phyloP scores from a whole-genome alignment of 2,329 filamentous ascomycete species.

The Rasamsonia emersonii region DNA sequence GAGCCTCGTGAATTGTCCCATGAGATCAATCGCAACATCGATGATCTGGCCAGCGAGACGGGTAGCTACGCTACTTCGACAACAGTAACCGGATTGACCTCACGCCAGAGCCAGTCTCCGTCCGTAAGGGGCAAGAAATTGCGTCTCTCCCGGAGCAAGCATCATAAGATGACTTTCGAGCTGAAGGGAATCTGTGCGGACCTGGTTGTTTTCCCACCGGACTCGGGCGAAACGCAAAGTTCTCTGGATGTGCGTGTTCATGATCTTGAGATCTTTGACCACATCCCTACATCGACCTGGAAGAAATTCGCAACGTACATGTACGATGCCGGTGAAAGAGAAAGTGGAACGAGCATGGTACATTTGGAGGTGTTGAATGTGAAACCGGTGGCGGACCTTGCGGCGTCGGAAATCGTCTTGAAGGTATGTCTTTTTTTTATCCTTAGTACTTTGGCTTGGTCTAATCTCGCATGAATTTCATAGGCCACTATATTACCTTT shows the following conservation, averaged over 20 bases:
- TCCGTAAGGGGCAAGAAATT: slow-evolving; percentile 49
- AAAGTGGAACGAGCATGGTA: slow-evolving; percentile 80
- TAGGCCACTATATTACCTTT: slow-evolving; percentile 68
- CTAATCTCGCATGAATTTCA: slow-evolving; percentile 12
- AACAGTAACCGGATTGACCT: slow-evolving; percentile 34
- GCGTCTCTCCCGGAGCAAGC: slow-evolving; percentile 72
- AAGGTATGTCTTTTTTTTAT: slow-evolving; percentile 42
- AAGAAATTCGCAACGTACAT: slow-evolving; percentile 96
- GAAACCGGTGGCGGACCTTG: slow-evolving; percentile 71
- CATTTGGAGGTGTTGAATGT: slow-evolving; percentile 84
- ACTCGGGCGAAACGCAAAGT: slow-evolving; percentile 71
- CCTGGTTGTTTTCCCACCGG: slow-evolving; percentile 68
- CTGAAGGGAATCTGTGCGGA: slow-evolving; percentile 77
- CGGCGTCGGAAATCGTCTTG: slow-evolving; percentile 82
- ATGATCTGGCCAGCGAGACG: slow-evolving; percentile 79
- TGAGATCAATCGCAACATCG: slow-evolving; percentile 80
- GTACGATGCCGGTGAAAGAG: slow-evolving; percentile 74
- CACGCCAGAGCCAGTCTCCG: slow-evolving; percentile 25
- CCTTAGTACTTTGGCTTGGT: background rate
- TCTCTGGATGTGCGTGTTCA: slow-evolving; percentile 76
- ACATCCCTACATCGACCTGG: slow-evolving; percentile 93
- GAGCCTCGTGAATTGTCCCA: slow-evolving; percentile 74
- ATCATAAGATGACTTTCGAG: slow-evolving; percentile 94
- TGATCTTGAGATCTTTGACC: slow-evolving; percentile 85
- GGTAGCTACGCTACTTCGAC: slow-evolving; percentile 78